Conservation (phyloP, 1,139 yeast genomes). For the Hyphopichia fennica region DNA sequence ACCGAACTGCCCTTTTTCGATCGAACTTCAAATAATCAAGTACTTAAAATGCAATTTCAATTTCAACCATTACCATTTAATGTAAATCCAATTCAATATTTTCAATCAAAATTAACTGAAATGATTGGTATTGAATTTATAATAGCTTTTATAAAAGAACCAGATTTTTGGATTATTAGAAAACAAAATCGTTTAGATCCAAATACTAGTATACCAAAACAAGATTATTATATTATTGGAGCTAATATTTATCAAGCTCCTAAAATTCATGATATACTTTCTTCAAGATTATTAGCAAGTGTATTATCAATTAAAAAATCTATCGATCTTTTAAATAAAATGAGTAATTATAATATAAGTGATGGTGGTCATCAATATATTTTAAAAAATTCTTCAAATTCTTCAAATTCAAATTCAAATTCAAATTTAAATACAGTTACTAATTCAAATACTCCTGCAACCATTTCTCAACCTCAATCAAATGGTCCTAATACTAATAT, state of each 20-base stretch:
- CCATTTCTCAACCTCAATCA: neutral
- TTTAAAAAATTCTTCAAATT: neutral
- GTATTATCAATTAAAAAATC: conserved; percentile 39
- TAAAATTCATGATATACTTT: conserved; percentile 38
- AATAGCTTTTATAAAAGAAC: conserved; percentile 73
- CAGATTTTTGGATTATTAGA: conserved; percentile 88
- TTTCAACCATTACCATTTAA: conserved; percentile 59
- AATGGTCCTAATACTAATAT: neutral
- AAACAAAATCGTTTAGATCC: conserved; percentile 69
- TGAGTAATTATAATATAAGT: conserved; percentile 35
- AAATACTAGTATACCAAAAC: conserved; percentile 47
- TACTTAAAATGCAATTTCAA: conserved; percentile 92
- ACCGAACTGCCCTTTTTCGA: conserved; percentile 94
- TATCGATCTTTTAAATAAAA: conserved; percentile 31
- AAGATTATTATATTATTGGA: conserved; percentile 83
- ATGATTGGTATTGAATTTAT: conserved; percentile 88
- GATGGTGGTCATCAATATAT: conserved; percentile 39
- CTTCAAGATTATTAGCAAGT: conserved; percentile 38
- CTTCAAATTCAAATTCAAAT: neutral
- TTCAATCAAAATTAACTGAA: conserved; percentile 61
- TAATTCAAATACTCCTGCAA: conserved; percentile 2
- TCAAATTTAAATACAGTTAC: conserved; percentile 3
- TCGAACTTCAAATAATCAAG: conserved; percentile 90
- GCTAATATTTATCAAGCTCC: conserved; percentile 95
- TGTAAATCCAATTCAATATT: conserved; percentile 37